Evolutionary conservation across 495 filamentous ascomycete genomes (phyloP), one percentile per base, ranked within the genome.

Genomic region (Thermothielavioides terrestris): DNA sequence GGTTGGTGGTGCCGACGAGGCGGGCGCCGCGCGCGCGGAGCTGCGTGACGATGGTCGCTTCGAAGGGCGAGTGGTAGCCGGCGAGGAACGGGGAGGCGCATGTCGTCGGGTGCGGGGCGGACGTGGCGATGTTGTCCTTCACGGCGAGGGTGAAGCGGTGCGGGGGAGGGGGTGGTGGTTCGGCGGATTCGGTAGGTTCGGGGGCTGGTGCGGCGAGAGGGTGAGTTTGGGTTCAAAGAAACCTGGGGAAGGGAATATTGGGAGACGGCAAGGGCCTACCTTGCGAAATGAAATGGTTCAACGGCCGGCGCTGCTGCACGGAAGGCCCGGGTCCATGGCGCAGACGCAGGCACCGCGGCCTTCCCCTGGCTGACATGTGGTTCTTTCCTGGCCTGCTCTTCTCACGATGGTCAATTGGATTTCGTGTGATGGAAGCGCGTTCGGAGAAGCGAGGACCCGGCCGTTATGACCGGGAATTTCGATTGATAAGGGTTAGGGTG

Each of bases 81-180:
- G 78, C 58, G n/a, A 95, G 73, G 44, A 86, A 81, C n/a, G 68
- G 67, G 21, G 89, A 95, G 43, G 78, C 86, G 66, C 87, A 91
- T 64, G 89, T 91, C 26, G 89, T 94, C 3, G 83, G 77, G 15
- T 82, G 64, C 15, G 76, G 73, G 4, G 62, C 42, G 6, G 49
- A 32, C 0, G 86, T 89, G 57, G 83, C 83, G 54, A 95, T 95
- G 63, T 94, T 95, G 70, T 95, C 89, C 68, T 95, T 95, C 35
- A 94, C 74, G 10, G 84, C 83, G 34, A 95, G 65, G 34, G 62
- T 67, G 49, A 66, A 67, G 28, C 27, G 23, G 27, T 14, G 25
- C 14, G 31, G 17, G 20, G 43, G 17, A 25, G 35, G 9, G 3
- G 14, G 14, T 9, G 49, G 27, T 27, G 39, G 35, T 55, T 42